These are phyloP conservation scores for Boletus huronensis DNA, from an alignment of 768 basidiomycete species.

Conservation along the genomic window DNA sequence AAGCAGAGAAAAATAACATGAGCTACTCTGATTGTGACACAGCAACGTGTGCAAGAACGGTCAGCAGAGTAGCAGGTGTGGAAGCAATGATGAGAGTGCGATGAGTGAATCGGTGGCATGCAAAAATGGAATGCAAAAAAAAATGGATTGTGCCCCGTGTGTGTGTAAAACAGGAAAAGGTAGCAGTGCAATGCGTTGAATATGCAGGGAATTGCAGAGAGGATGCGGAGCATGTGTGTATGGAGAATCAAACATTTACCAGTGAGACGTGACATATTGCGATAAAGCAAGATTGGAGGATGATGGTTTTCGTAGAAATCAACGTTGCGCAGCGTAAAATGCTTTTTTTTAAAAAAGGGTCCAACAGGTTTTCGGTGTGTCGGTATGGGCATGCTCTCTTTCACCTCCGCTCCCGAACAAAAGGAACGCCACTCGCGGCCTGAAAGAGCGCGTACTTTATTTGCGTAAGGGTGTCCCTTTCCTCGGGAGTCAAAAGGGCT, in stretches of 20 bases:
- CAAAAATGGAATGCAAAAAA: slow-evolving; percentile 17
- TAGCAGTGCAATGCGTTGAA: slow-evolving; percentile 22
- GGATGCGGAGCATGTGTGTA: slow-evolving; percentile 22
- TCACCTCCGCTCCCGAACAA: slow-evolving; percentile 34
- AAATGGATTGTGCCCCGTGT: slow-evolving; percentile 15
- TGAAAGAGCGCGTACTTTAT: slow-evolving; percentile 56
- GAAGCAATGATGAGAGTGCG: slow-evolving; percentile 16
- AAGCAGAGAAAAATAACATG: slow-evolving; percentile 18
- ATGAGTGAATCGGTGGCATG: slow-evolving; percentile 24
- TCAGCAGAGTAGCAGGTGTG: slow-evolving; percentile 5
- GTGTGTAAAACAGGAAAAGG: slow-evolving; percentile 12
- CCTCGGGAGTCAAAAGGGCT: slow-evolving; percentile 30
- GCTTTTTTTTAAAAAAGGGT: slow-evolving; percentile 22
- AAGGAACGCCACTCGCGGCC: slow-evolving; percentile 37
- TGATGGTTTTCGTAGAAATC: slow-evolving; percentile 13
- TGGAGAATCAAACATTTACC: slow-evolving; percentile 19
- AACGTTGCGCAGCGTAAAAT: slow-evolving; percentile 12
- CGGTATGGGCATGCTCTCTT: background rate
- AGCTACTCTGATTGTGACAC: slow-evolving; percentile 7
- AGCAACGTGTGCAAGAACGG: slow-evolving; percentile 16
- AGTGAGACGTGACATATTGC: slow-evolving; percentile 16
- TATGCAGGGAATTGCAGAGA: slow-evolving; percentile 21
- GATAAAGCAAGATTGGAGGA: slow-evolving; percentile 10
- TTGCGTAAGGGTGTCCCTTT: slow-evolving; percentile 40
- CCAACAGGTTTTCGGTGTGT: background rate